Conservation (phyloP, 495 filamentous ascomycete species). For the Penicillium taxi region DNA sequence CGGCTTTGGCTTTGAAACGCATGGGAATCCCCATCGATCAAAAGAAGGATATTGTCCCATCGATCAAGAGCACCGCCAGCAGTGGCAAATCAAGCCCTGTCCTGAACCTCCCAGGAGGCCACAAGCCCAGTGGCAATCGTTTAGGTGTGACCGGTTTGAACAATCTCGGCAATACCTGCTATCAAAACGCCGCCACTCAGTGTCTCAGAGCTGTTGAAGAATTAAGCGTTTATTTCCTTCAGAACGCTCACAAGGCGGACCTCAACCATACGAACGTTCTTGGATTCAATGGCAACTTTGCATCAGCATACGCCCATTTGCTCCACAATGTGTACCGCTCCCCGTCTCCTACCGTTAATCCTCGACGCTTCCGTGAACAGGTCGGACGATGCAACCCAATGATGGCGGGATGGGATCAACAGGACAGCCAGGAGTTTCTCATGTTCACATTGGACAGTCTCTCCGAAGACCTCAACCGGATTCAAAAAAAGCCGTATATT, state of each 20-base stretch:
- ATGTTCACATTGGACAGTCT: conserved; percentile 91
- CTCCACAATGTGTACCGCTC: conserved; percentile 62
- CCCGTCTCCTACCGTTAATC: conserved; percentile 52
- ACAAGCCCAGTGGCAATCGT: conserved; percentile 55
- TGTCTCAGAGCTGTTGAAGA: conserved; percentile 89
- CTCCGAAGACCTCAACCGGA: conserved; percentile 89
- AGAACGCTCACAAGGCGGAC: conserved; percentile 60
- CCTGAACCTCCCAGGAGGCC: conserved; percentile 49
- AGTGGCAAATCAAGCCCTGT: conserved; percentile 62
- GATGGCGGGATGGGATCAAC: conserved; percentile 92
- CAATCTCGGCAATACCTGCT: conserved; percentile 95
- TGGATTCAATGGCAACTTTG: conserved; percentile 73
- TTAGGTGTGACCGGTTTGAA: conserved; percentile 56
- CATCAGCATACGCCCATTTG: conserved; percentile 67
- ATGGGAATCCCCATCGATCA: conserved; percentile 28
- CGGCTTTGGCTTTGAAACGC: conserved; percentile 32
- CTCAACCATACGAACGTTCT: conserved; percentile 79
- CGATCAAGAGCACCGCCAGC: conserved; percentile 26
- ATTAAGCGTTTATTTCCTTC: conserved; percentile 79
- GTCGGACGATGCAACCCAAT: conserved; percentile 72
- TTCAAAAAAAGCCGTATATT: conserved; percentile 93
- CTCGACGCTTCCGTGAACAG: conserved; percentile 67
- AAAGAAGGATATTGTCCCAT: conserved; percentile 34
- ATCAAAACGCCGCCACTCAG: conserved; percentile 96
- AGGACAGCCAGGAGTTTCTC: conserved; percentile 97